Percentiles rank a stretch among this genome's conserved stretches.
Evolutionary conservation across 768 basidiomycete genomes (phyloP).

Genomic region (Trametes villosa): DNA sequence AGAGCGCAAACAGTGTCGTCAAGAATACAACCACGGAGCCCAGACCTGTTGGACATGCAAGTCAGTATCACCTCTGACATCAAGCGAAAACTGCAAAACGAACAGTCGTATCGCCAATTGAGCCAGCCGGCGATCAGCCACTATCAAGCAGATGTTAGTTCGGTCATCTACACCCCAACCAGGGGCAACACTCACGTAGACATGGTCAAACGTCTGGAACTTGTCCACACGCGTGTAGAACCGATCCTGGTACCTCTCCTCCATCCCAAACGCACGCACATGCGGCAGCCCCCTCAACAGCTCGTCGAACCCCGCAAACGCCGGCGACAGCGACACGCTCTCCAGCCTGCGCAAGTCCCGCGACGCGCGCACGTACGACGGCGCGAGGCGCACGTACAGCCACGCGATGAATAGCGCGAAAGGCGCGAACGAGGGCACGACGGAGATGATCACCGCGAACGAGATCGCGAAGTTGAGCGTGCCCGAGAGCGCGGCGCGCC

Average conservation of each 20-base stretch:
- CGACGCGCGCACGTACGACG: slow-evolving; percentile 61
- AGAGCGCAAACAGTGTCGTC: slow-evolving; percentile 71
- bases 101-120: slow-evolving; percentile 75
- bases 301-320: slow-evolving; percentile 77
- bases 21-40: slow-evolving; percentile 73
- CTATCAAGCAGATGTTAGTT: slow-evolving; percentile 35
- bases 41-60: slow-evolving; percentile 46
- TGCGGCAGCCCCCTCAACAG: slow-evolving; percentile 67
- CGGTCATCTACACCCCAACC: neutral
- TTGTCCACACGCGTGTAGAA: slow-evolving; percentile 63
- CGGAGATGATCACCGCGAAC: slow-evolving; percentile 62
- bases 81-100: slow-evolving; percentile 23
- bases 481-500: slow-evolving; percentile 57
- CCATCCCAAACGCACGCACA: slow-evolving; percentile 75
- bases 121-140: slow-evolving; percentile 75
- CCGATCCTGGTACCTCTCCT: slow-evolving; percentile 62
- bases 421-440: slow-evolving; percentile 67
- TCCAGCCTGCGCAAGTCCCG: slow-evolving; percentile 72
- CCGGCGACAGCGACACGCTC: slow-evolving; percentile 68
- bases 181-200: slow-evolving; percentile 53
- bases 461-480: slow-evolving; percentile 65
- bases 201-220: slow-evolving; percentile 74
- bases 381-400: slow-evolving; percentile 67
- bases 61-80: neutral
- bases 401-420: slow-evolving; percentile 70